Conservation (phyloP, 768 basidiomycete genomes). For the Auricularia auricula-judae region DNA sequence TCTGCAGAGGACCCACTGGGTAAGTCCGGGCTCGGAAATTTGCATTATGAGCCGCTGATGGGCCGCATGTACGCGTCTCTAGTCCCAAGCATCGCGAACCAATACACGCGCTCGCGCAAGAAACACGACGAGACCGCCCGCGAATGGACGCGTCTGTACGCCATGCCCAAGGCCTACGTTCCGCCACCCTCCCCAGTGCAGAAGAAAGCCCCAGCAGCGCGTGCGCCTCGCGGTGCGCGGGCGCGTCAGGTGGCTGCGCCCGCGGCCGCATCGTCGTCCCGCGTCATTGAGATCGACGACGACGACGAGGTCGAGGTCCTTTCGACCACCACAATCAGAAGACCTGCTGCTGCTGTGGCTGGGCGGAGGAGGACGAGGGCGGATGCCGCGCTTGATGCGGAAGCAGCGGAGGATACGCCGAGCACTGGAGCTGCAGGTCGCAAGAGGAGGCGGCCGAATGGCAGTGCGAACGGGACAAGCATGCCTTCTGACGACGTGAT, state of each 20-base stretch:
- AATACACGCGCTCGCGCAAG: constrained; percentile 53
- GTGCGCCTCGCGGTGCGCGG: background rate
- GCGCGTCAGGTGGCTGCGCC: background rate
- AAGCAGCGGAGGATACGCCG: background rate
- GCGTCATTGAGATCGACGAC: background rate
- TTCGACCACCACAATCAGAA: background rate
- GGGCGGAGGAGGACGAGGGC: background rate
- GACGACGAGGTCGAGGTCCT: background rate
- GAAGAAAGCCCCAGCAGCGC: background rate
- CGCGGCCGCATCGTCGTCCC: background rate
- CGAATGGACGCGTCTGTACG: constrained; percentile 67
- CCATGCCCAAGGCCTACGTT: constrained; percentile 14
- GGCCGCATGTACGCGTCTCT: background rate
- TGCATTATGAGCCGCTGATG: background rate
- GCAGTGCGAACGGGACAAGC: background rate
- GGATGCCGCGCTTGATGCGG: background rate
- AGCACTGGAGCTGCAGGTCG: background rate
- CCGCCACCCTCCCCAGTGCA: background rate
- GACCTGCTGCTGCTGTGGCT: background rate
- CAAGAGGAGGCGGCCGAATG: background rate
- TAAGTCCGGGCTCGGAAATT: constrained; percentile 17
- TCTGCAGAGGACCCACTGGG: constrained; percentile 58
- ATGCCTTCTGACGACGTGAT: background rate
- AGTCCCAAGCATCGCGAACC: constrained; percentile 65
- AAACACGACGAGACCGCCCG: constrained; percentile 69